Evolutionary conservation across 306 rosid genomes (phyloP).

Genomic region (Hippophae tibetana): DNA sequence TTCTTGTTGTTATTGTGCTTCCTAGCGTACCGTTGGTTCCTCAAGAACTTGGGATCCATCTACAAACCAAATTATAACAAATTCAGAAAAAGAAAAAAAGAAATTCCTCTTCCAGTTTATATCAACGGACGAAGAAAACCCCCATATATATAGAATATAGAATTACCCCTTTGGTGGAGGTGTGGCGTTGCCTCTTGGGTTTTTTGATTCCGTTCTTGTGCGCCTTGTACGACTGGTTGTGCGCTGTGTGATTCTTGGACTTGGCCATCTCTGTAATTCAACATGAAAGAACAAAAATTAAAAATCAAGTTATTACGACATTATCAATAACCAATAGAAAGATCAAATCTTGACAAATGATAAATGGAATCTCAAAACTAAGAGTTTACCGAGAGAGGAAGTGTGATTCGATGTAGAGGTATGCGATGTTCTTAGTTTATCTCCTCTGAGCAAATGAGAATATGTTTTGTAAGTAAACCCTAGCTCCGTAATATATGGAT

Average conservation of each 20-base stretch:
- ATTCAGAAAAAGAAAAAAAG: background rate
- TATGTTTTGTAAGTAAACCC: too few species aligned
- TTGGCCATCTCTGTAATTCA: constrained; percentile 74
- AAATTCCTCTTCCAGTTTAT: too few species aligned
- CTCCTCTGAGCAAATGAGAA: too few species aligned
- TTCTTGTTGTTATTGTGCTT: constrained; percentile 73
- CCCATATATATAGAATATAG: background rate
- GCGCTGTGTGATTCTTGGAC: constrained; percentile 99
- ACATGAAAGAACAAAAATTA: background rate
- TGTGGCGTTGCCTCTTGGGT: constrained; percentile 91
- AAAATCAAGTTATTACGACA: background rate
- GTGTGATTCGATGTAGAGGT: too few species aligned
- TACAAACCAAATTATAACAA: constrained; percentile 4
- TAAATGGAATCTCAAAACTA: background rate
- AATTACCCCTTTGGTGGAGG: constrained; percentile 89
- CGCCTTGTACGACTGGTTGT: constrained; percentile 98
- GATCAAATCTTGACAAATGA: background rate
- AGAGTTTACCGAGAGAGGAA: background rate
- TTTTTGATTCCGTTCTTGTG: constrained; percentile 95
- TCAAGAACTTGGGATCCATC: constrained; percentile 98
- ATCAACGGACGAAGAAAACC: background rate
- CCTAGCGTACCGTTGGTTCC: constrained; percentile 99
- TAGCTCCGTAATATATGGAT: too few species aligned
- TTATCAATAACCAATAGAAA: background rate
- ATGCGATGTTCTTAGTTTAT: too few species aligned